Conservation (phyloP, 23 red algal genomes). For the Chondrus crispus region DNA sequence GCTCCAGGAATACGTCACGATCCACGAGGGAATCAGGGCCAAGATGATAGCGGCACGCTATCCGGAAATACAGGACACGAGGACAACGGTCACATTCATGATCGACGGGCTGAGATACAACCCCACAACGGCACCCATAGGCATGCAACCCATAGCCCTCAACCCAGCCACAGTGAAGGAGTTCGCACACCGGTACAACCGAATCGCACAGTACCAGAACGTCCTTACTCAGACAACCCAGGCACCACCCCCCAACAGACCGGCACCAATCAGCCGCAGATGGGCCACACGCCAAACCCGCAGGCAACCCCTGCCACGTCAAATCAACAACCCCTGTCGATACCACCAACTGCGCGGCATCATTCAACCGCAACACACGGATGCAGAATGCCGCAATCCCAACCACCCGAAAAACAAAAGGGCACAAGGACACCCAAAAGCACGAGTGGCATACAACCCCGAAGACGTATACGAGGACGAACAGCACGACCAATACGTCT, state of each 20-base stretch:
- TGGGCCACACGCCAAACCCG: too few relatives aligned
- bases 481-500: too few relatives aligned
- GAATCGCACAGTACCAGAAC: too few relatives aligned
- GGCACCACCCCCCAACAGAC: too few relatives aligned
- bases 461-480: too few relatives aligned
- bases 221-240: too few relatives aligned
- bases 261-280: too few relatives aligned
- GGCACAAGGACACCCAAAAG: too few relatives aligned
- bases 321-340: background rate
- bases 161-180: background rate
- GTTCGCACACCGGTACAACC: background rate
- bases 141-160: background rate
- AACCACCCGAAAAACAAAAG: background rate
- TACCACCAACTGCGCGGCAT: background rate
- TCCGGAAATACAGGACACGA: background rate
- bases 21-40: background rate
- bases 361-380: background rate
- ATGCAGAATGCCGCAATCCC: background rate
- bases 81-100: background rate
- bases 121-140: background rate
- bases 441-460: too few relatives aligned
- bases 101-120: background rate
- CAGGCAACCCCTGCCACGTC: too few relatives aligned
- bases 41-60: background rate
- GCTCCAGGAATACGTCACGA: background rate